Conservation (phyloP, 192 early-diverging fungal species). For the Chytriomyces confervae region DNA sequence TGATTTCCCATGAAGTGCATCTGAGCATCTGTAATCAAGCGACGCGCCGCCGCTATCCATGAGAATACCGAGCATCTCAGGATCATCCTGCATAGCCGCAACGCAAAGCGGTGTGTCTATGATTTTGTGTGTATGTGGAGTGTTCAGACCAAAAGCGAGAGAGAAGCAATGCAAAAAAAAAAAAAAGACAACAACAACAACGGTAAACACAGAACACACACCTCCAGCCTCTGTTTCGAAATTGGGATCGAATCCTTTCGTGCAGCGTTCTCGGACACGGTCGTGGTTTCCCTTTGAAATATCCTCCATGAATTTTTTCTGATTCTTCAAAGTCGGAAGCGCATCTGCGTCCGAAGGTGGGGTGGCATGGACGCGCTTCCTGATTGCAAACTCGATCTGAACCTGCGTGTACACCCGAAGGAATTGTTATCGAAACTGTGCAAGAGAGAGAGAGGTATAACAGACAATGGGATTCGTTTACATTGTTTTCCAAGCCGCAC, state of each 20-base stretch:
- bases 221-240: conserved; percentile 55
- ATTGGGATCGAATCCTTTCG: conserved; percentile 54
- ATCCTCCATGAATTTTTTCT: conserved; percentile 60
- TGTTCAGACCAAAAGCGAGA: conserved; percentile 12
- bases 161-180: conserved; percentile 15
- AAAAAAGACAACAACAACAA: conserved; percentile 8
- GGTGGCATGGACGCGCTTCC: conserved; percentile 34
- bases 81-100: conserved; percentile 57
- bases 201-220: conserved; percentile 22
- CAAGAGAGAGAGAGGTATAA: background rate
- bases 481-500: conserved; percentile 49
- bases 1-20: conserved; percentile 53
- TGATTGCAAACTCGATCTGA: conserved; percentile 53
- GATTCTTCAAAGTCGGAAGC: conserved; percentile 52
- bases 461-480: conserved; percentile 35
- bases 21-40: conserved; percentile 51
- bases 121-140: background rate
- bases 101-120: conserved; percentile 55
- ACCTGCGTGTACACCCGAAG: conserved; percentile 28
- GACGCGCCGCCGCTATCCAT: conserved; percentile 54
- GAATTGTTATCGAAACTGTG: background rate
- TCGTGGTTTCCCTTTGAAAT: conserved; percentile 54
- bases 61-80: conserved; percentile 44
- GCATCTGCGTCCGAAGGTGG: conserved; percentile 40
- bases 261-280: conserved; percentile 48